Evolutionary conservation across 1,284 basidiomycete genomes (phyloP).

Genomic region (Fomitopsis betulina): DNA sequence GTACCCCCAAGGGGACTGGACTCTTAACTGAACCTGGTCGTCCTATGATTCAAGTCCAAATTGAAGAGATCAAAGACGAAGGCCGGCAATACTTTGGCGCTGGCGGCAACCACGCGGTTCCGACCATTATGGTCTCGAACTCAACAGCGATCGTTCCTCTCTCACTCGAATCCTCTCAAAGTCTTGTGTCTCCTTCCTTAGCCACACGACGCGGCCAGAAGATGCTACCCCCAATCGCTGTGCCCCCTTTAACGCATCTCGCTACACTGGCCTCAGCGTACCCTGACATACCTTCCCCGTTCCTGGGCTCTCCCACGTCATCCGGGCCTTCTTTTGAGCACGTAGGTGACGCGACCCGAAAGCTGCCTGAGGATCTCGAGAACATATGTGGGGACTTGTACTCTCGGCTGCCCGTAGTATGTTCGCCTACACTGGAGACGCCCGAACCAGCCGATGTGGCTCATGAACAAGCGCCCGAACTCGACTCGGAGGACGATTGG

Average conservation of each 20-base stretch:
- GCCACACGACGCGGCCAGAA: conserved; percentile 53
- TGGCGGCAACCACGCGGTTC: conserved; percentile 21
- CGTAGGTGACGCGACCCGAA: conserved; percentile 14
- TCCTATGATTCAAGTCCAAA: not conserved
- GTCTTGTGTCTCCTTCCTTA: conserved; percentile 26
- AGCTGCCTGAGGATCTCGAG: conserved; percentile 38
- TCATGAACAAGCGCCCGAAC: conserved; percentile 10
- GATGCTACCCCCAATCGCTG: conserved; percentile 35
- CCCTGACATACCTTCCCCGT: conserved; percentile 59
- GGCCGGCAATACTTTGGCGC: not conserved
- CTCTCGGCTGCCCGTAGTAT: conserved; percentile 22
- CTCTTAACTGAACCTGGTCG: not conserved
- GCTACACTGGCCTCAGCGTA: conserved; percentile 33
- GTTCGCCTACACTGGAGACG: not conserved
- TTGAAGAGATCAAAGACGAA: not conserved
- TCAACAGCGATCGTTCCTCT: conserved; percentile 43
- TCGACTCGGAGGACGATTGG: conserved; percentile 36
- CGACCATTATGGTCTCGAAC: conserved; percentile 50
- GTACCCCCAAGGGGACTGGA: not conserved
- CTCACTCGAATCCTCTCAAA: conserved; percentile 37
- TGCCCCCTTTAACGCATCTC: conserved; percentile 19
- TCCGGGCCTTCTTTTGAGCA: conserved; percentile 39
- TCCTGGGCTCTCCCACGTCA: conserved; percentile 48
- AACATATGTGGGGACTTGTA: conserved; percentile 48
- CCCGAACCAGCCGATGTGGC: conserved; percentile 2